phyloP scores from a whole-genome alignment of 176 grass and related monocot species.

The Aegilops sharonensis region DNA sequence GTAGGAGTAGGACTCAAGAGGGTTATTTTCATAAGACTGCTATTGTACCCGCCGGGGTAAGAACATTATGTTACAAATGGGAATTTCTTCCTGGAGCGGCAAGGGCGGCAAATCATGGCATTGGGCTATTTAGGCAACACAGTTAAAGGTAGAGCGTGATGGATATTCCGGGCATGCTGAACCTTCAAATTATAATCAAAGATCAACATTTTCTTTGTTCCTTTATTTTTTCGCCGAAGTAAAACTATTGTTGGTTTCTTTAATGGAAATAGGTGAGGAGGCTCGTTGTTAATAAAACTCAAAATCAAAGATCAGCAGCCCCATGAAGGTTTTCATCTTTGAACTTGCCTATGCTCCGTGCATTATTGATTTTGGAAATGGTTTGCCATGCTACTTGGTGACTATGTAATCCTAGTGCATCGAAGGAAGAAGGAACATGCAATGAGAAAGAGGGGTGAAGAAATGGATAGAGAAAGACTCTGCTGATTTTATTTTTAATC shows the following conservation, averaged over 20 bases:
- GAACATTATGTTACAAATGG: not conserved
- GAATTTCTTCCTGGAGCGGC: not conserved
- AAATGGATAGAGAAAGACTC: not conserved
- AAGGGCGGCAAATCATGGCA: constrained; percentile 15
- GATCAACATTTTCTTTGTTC: not conserved
- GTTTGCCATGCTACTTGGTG: not conserved
- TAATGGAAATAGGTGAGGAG: no score
- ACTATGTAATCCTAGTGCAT: not conserved
- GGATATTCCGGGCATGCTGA: constrained; percentile 1
- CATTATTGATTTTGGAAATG: constrained; percentile 28
- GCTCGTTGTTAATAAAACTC: no score
- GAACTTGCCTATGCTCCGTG: constrained; percentile 12
- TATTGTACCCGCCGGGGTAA: constrained; percentile 31
- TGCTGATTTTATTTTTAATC: not conserved
- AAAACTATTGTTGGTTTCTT: no score
- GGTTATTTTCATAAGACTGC: no score
- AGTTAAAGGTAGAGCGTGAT: constrained; percentile 24
- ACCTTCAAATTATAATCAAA: constrained; percentile 24
- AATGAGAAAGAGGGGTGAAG: not conserved
- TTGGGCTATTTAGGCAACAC: constrained; percentile 29
- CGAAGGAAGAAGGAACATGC: not conserved
- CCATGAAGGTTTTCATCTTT: constrained; percentile 35
- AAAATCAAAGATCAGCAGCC: not conserved
- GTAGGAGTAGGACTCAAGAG: no score
- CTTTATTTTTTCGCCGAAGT: no score